phyloP scores from a whole-genome alignment of 2,329 filamentous ascomycete species.

The Colletotrichum zoysiae region DNA sequence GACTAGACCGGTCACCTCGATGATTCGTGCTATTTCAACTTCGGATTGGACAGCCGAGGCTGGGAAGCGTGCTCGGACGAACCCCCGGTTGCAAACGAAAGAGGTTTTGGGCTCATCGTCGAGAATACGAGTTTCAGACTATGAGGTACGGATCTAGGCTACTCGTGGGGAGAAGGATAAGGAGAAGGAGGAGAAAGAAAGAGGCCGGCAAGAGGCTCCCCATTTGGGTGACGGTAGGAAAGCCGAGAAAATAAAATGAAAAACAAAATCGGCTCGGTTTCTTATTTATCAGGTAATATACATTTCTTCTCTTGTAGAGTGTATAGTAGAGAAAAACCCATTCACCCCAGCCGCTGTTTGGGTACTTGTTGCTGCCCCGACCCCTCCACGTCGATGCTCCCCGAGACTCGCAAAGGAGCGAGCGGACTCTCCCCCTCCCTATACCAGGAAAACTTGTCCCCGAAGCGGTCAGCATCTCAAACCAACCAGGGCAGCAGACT shows the following conservation, averaged over 20 bases:
- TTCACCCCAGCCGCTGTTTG: background rate
- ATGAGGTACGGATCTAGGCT: background rate
- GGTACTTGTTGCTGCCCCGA: background rate
- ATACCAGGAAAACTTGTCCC: background rate
- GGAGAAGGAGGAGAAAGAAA: background rate
- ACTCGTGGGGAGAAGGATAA: too few species aligned
- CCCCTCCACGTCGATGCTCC: background rate
- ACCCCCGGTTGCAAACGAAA: background rate
- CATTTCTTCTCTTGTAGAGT: background rate
- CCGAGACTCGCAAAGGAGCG: background rate
- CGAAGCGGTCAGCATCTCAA: background rate
- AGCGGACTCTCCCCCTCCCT: background rate
- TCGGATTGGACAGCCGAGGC: background rate
- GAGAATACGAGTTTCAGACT: background rate
- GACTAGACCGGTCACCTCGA: slow-evolving; percentile 54
- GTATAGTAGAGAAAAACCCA: background rate
- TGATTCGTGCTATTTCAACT: background rate
- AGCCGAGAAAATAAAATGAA: background rate
- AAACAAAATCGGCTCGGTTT: background rate
- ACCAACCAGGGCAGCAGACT: background rate
- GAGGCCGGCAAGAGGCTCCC: background rate
- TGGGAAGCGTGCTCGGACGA: background rate
- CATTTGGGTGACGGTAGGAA: background rate
- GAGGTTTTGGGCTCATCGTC: too few species aligned
- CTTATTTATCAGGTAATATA: background rate